Percentiles rank a stretch among this genome's conserved stretches.
Conservation (phyloP, 805 yeast species). For the Metschnikowia henanensis region DNA sequence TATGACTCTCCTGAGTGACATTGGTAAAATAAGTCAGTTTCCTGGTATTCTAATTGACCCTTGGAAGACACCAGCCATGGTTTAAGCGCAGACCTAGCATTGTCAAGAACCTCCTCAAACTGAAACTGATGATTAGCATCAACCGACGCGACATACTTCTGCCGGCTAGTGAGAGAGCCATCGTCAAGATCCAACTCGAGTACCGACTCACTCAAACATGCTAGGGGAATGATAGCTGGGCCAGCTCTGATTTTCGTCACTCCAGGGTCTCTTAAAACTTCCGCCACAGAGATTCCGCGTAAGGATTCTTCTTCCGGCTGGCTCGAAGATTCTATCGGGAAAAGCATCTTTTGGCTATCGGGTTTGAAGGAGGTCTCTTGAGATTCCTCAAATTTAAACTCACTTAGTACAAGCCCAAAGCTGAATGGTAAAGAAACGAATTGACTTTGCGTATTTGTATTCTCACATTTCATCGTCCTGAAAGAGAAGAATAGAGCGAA, state of each 20-base stretch:
- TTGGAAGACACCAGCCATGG: slow-evolving; percentile 38
- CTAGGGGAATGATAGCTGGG: slow-evolving; percentile 8
- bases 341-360: background rate
- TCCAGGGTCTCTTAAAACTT: slow-evolving; percentile 5
- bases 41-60: slow-evolving; percentile 32
- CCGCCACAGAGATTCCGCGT: slow-evolving; percentile 9
- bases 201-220: slow-evolving; percentile 13
- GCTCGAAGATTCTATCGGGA: background rate
- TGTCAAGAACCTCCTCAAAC: slow-evolving; percentile 29
- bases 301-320: background rate
- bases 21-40: slow-evolving; percentile 33
- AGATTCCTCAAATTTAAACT: slow-evolving; percentile 18
- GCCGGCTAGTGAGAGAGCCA: slow-evolving; percentile 32
- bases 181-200: slow-evolving; percentile 30
- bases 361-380: background rate
- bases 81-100: slow-evolving; percentile 21
- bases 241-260: background rate
- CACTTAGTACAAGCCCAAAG: slow-evolving; percentile 38
- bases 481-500: background rate
- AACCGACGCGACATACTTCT: slow-evolving; percentile 36
- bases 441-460: background rate
- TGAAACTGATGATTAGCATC: slow-evolving; percentile 40
- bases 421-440: slow-evolving; percentile 27
- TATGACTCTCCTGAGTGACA: slow-evolving; percentile 42
- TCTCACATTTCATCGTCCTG: background rate